Evolutionary conservation across 2,329 filamentous ascomycete species (phyloP), one percentile per base, ranked within the genome.

Genomic region (Neospermospora avenae): DNA sequence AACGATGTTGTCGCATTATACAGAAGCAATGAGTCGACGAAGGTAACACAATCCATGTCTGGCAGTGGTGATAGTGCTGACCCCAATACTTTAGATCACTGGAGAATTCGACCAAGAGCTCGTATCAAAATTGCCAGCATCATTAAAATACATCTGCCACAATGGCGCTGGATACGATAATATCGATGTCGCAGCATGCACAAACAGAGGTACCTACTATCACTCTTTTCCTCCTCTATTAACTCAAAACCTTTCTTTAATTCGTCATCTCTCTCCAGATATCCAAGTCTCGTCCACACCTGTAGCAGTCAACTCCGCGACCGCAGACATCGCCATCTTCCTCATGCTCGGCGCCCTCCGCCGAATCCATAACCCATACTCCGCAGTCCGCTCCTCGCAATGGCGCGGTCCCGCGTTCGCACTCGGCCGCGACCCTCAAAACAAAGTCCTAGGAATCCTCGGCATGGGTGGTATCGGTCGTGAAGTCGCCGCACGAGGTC

Each of bases 391-490:
- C 20, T 75, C 79, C 20, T 84, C 85, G 0, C 76, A 83, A 61
- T 96, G 89, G 88, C 80, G 84, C 35, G 69, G 68, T 4, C 16
- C 60, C 10, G 44, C 87, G 85, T 2, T 69, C 73, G 28, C 77
- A 77, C 4, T 74, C 74, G n/a, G 80, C 79, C 0, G 89, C 71
- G 90, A 95, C 70, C 90, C 90, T 0, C 79, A 89, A 70, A 86
- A 86, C 35, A 93, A 93, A 73, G 76, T 85, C 1, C 78, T 96
- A 4, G 91, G 91, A 0, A 90, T 95, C 60, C 74, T 95, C 31
- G 91, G 90, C 4, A 93, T 95, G 89, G 91, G 91, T 20, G 89
- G 90, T 3, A 95, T 95, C 63, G 90, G 91, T 0, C 78, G 85
- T 28, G 90, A 91, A 69, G 76, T 93, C 65, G 89, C 87, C 66